Evolutionary conservation across 176 grass and related monocot genomes (phyloP).

Genomic region (Juncus inflexus): DNA sequence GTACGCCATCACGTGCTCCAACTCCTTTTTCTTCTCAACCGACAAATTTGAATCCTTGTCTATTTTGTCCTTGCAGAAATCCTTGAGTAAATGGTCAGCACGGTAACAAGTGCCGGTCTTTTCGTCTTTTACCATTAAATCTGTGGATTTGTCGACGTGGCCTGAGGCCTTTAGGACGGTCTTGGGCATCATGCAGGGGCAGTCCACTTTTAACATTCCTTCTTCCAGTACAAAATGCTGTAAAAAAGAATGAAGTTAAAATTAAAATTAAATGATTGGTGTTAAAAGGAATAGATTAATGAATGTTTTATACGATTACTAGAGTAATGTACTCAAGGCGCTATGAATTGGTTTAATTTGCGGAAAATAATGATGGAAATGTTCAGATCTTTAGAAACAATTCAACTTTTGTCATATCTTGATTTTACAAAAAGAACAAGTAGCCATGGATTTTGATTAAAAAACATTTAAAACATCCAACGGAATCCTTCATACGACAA

Average conservation of each 20-base stretch:
- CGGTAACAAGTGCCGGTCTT: slow-evolving; percentile 81
- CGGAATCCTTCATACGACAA: no score
- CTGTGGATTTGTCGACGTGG: slow-evolving; percentile 83
- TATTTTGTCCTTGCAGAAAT: slow-evolving; percentile 78
- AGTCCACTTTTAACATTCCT: slow-evolving; percentile 86
- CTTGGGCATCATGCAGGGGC: slow-evolving; percentile 70
- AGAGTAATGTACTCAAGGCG: no score
- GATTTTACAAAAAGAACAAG: no score
- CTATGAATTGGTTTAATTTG: no score
- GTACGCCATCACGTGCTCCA: slow-evolving; percentile 54
- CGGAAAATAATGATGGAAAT: no score
- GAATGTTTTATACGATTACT: no score
- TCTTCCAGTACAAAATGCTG: slow-evolving; percentile 82
- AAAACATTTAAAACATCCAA: no score
- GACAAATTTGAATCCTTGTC: slow-evolving; percentile 71
- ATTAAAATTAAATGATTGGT: no score
- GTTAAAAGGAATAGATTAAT: not conserved
- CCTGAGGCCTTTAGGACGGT: slow-evolving; percentile 76
- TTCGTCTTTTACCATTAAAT: slow-evolving; percentile 87
- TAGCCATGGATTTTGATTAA: no score
- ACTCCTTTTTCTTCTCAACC: slow-evolving; percentile 45
- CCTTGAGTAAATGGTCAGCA: slow-evolving; percentile 70
- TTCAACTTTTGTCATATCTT: no score
- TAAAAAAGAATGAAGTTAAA: slow-evolving; percentile 25
- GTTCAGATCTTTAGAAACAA: no score